Conservation (phyloP, 2,329 filamentous ascomycete species). For the Fusarium falciforme region DNA sequence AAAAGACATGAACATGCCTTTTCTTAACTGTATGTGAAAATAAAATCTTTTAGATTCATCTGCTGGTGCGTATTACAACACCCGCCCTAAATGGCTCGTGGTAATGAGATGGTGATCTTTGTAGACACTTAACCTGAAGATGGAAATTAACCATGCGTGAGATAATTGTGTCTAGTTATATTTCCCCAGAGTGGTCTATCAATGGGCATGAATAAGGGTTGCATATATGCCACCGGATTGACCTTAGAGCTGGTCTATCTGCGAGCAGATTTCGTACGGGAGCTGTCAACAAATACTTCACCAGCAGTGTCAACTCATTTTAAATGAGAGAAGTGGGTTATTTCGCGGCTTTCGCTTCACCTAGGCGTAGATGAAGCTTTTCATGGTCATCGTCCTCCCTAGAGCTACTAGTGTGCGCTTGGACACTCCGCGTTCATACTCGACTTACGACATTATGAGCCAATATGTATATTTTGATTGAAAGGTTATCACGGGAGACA, state of each 20-base stretch:
- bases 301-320: accelerated
- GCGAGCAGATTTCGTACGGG: not conserved
- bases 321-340: not conserved
- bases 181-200: not conserved
- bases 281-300: not conserved
- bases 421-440: not conserved
- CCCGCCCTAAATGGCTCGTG: not conserved
- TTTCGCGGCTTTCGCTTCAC: not conserved
- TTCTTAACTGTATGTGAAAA: not conserved
- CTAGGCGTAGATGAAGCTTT: not conserved
- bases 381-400: not conserved
- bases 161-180: not conserved
- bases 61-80: not conserved
- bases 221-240: not conserved
- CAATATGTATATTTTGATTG: not conserved
- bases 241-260: not conserved
- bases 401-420: not conserved
- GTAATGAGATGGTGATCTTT: not conserved
- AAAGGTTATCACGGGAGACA: not conserved
- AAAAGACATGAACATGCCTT: no score
- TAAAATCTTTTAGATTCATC: not conserved
- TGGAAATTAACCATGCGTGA: not conserved
- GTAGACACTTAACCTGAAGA: not conserved
- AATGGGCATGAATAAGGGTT: not conserved
- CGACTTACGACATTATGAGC: not conserved